Base-by-base conservation (phyloP, 345 rosid species). In the Toxicodendron radicans region DNA sequence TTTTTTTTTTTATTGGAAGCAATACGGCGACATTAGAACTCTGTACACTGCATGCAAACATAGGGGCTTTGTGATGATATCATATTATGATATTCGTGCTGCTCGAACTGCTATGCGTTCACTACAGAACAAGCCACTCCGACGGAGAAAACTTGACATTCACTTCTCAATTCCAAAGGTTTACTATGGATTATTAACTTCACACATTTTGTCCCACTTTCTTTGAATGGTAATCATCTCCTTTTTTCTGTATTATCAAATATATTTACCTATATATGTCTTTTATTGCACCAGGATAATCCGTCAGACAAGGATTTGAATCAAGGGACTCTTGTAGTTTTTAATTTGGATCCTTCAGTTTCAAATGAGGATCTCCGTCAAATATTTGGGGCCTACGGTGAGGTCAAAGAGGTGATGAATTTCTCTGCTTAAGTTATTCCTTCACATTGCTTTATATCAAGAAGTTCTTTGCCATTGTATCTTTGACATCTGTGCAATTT, bases 151-250 rank as follows among this genome's bases (percentile, higher is more conserved):
- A 65, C 92, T 91, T 63, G 96, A 91, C 80, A 91, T 91, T 72
- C 96, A 91, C 78, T 91, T 87, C 84, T 91, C 96, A 10, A 91
- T 91, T 83, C 96, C 96, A 6, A 91, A 91, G 93, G 96, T 89
- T 78, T 61, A n/a, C 46, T 41, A 1, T 5, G 13, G 58, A 17
- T 35, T 45, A 45, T 33, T 61, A 46, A 32, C 48, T 21, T 49
- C 20, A 33, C 3, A 20, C 24, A 51, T 23, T 8, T 33, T n/a
- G 27, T 27, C n/a, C 7, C 59, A 38, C 10, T 1, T 56, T 76
- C 46, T 54, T 7, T 30, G 27, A 17, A 21, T 20, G 21, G 27
- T 10, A 68, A 32, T 5, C 11, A 32, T 70, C 20, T 24, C 1
- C 60, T 48, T 73, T 52, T 24, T 35, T 24, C 8, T 48, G 20